phyloP scores from a whole-genome alignment of 345 rosid species.

The Lepidium didymum region DNA sequence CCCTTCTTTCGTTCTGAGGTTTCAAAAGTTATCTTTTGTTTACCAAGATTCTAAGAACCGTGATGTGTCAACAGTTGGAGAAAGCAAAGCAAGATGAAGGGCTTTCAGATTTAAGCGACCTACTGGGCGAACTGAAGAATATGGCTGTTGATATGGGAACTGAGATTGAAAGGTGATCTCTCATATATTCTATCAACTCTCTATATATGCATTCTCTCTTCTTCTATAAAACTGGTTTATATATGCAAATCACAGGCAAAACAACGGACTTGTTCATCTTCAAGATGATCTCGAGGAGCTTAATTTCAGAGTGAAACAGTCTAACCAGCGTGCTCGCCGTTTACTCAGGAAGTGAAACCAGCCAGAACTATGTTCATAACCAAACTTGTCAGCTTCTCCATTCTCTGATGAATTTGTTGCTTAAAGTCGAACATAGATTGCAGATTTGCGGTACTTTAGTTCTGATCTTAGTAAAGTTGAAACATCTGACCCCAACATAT shows the following conservation, averaged over 20 bases:
- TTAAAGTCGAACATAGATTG: neutral
- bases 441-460: neutral
- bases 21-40: neutral
- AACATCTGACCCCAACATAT: neutral
- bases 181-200: neutral
- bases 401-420: constrained; percentile 5
- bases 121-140: constrained; percentile 64
- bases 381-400: constrained; percentile 5
- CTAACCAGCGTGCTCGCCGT: constrained; percentile 53
- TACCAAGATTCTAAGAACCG: neutral
- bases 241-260: constrained; percentile 49
- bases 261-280: constrained; percentile 50
- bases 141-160: constrained; percentile 91
- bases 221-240: neutral
- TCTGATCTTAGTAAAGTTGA: neutral
- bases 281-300: constrained; percentile 66
- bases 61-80: constrained; percentile 48
- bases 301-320: constrained; percentile 50
- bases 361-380: neutral
- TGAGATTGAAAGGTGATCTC: constrained; percentile 58
- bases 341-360: constrained; percentile 65
- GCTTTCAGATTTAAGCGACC: constrained; percentile 56
- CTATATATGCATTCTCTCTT: neutral
- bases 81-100: constrained; percentile 77
- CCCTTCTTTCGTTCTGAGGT: neutral